Evolutionary conservation across 2,329 filamentous ascomycete genomes (phyloP).

Genomic region (Colletotrichum sp.): DNA sequence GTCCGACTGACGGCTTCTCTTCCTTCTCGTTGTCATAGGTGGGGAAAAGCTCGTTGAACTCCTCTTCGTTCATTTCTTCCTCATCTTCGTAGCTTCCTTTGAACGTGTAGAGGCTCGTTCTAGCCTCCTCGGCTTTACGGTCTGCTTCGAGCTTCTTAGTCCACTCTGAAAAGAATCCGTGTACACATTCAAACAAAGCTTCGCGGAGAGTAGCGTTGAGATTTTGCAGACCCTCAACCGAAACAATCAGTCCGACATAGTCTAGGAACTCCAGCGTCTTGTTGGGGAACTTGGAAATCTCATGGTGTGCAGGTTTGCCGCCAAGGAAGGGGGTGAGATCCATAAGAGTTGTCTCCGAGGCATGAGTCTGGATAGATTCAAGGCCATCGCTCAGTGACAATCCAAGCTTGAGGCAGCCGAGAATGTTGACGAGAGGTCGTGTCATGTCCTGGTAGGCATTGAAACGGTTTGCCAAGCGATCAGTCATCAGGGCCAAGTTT

Average conservation of each 20-base stretch:
- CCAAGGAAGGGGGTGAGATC: slow-evolving; percentile 61
- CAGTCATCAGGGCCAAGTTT: slow-evolving; percentile 71
- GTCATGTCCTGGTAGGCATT: slow-evolving; percentile 86
- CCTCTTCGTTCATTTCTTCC: slow-evolving; percentile 74
- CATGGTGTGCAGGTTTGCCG: slow-evolving; percentile 33
- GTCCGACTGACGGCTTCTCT: slow-evolving; percentile 34
- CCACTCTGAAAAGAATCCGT: slow-evolving; percentile 81
- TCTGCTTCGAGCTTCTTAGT: slow-evolving; percentile 77
- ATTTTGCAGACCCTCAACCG: slow-evolving; percentile 52
- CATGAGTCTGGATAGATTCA: neutral
- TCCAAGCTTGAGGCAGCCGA: slow-evolving; percentile 80
- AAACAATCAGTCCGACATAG: slow-evolving; percentile 47
- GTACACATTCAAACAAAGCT: slow-evolving; percentile 69
- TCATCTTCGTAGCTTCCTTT: slow-evolving; percentile 78
- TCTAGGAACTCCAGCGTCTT: slow-evolving; percentile 55
- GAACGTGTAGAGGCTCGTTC: slow-evolving; percentile 83
- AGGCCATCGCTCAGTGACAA: slow-evolving; percentile 65
- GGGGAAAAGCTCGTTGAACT: slow-evolving; percentile 84
- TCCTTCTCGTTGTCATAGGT: slow-evolving; percentile 66
- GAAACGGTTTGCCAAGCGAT: slow-evolving; percentile 73
- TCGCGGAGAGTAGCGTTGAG: slow-evolving; percentile 51
- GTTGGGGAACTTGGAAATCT: slow-evolving; percentile 24
- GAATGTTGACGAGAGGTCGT: slow-evolving; percentile 76
- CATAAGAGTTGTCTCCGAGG: slow-evolving; percentile 35
- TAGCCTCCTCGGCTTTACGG: slow-evolving; percentile 74